A percentile compares a stretch with the other conserved stretches of the same genome.
Conservation (phyloP, 495 filamentous ascomycete species). For the Aspergillus biplanus region DNA sequence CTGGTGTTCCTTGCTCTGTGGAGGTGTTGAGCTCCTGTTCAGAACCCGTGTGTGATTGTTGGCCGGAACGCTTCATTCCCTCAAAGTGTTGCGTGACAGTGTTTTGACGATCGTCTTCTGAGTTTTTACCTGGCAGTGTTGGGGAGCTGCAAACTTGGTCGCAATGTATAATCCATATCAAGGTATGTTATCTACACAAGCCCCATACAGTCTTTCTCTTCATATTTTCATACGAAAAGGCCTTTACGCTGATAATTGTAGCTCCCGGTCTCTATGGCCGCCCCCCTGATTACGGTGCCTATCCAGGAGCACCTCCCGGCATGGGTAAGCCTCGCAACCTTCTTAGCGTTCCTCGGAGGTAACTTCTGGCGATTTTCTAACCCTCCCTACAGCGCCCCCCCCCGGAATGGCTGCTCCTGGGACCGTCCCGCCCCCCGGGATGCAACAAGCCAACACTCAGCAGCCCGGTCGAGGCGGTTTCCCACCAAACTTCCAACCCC, state of each 20-base stretch:
- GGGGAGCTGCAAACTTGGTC: conserved; percentile 24
- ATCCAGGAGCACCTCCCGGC: conserved; percentile 81
- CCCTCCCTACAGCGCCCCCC: conserved; percentile 38
- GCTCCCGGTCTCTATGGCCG: conserved; percentile 65
- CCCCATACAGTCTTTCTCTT: neutral
- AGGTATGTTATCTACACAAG: conserved; percentile 45
- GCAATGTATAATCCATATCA: conserved; percentile 80
- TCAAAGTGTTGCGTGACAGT: too few relatives aligned
- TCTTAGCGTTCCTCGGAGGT: conserved; percentile 13
- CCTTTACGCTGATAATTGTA: conserved; percentile 28
- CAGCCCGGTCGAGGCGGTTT: conserved; percentile 75
- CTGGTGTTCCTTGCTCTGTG: neutral
- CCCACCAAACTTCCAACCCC: conserved; percentile 84
- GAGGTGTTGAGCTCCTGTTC: neutral
- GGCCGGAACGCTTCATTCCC: too few relatives aligned
- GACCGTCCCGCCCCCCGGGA: conserved; percentile 75
- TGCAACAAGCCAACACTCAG: conserved; percentile 70
- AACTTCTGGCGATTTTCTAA: conserved; percentile 8
- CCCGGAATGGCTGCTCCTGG: conserved; percentile 81
- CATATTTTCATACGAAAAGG: neutral
- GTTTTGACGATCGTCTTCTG: neutral
- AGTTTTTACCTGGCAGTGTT: conserved; percentile 5
- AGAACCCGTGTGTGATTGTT: neutral
- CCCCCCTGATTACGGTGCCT: conserved; percentile 71
- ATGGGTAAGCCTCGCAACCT: conserved; percentile 65